phyloP scores from a whole-genome alignment of 352 stramenopile species.

The Phytopythium cucurbitacearum region DNA sequence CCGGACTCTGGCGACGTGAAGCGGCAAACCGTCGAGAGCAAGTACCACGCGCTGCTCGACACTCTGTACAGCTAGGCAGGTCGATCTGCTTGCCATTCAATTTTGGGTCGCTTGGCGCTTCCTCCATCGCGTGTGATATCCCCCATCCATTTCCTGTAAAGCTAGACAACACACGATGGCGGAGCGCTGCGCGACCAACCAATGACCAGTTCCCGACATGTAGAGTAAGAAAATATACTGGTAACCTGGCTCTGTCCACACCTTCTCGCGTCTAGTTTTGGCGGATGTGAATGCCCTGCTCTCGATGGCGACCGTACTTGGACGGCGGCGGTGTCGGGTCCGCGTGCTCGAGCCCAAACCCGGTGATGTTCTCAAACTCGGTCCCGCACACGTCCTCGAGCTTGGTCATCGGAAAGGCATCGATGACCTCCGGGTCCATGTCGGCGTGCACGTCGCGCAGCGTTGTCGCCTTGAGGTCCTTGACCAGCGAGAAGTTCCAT shows the following conservation, averaged over 20 bases:
- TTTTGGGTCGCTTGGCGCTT: too few relatives aligned
- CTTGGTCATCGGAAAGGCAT: conserved; percentile 52
- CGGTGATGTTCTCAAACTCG: conserved; percentile 47
- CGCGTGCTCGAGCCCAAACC: conserved; percentile 70
- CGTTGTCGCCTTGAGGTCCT: conserved; percentile 68
- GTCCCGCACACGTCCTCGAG: conserved; percentile 54
- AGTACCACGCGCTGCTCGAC: conserved; percentile 72
- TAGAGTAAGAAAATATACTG: not conserved
- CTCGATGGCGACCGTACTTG: conserved; percentile 27
- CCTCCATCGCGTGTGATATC: too few relatives aligned
- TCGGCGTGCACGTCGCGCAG: conserved; percentile 52
- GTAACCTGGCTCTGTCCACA: not conserved
- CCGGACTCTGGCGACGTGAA: conserved; percentile 54
- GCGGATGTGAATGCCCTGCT: conserved; percentile 84
- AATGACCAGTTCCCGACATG: too few relatives aligned
- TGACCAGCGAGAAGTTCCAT: conserved; percentile 74
- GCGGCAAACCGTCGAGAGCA: conserved; percentile 56
- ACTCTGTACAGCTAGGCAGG: conserved; percentile 61
- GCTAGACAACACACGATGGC: not conserved
- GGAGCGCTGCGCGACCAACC: not conserved
- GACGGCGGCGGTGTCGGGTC: conserved; percentile 34
- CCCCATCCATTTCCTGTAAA: too few relatives aligned
- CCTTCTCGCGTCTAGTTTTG: conserved; percentile 34
- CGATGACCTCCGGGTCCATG: conserved; percentile 49
- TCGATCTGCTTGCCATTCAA: too few relatives aligned